Evolutionary conservation across 2,329 filamentous ascomycete genomes (phyloP), one percentile per base, ranked within the genome.

Genomic region (Stagonosporopsis chrysanthemi): DNA sequence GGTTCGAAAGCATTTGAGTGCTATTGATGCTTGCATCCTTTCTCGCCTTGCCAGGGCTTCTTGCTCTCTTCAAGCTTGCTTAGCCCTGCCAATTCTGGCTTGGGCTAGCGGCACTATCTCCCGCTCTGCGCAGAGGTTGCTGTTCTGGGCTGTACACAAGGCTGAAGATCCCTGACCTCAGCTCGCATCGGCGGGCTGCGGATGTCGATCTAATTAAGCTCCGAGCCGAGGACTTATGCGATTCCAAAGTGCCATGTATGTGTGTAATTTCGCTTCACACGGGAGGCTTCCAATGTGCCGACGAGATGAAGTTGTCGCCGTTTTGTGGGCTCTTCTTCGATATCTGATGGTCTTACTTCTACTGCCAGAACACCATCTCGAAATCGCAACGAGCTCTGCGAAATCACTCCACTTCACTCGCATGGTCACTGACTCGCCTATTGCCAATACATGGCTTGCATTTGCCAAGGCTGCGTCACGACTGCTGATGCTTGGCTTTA

Each of bases 391-490:
- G 11, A 11, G 4, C 23, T 24, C 9, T 23, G 35, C 14, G 29
- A 43, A 1, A 29, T 19, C 35, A 31, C 15, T 42, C 14, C 28
- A n/a, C 3, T 6, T 33, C 31, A 17, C 29, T 43, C 42, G 53
- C 47, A 19, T 56, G 9, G 8, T 14, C 23, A 36, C 41, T 47
- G 36, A 23, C 17, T 56, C 47, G 36, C 36, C 47, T 52, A 19
- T 51, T 47, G 47, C 38, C 53, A 51, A 52, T 56, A 43, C 23
- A 38, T 56, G 47, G 47, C 53, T 56, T 56, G 47, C 47, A 56
- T 42, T 29, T 23, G 53, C 53, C 53, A 56, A 56, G 53, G 29
- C 46, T 45, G 46, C 17, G 44, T 29, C 9, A 28, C 26, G 40
- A 40, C 44, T 26, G 26, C 33, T 40, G 40, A 44, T 45, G 52